Evolutionary conservation across 495 filamentous ascomycete species (phyloP), one percentile per base, ranked within the genome.

Genomic region (Podospora fimiseda): DNA sequence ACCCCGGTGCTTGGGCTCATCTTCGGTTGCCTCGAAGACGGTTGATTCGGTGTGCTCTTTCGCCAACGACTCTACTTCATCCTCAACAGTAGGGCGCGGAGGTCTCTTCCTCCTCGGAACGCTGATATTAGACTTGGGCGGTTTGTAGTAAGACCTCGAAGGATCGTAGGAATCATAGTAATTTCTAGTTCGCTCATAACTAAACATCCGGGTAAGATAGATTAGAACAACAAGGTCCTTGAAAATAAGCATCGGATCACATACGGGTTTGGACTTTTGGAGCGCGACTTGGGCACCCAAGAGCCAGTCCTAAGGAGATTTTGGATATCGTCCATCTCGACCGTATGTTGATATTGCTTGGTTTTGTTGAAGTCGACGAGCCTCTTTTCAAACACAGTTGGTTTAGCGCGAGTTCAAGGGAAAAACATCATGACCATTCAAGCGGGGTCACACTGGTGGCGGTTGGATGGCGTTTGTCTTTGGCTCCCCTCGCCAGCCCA

Each of bases 81-180:
- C 74, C 56, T 77, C 74, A 15, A 76, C 73, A 18, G 42, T 63
- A 9, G 74, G 71, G 8, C 67, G 64, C 7, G 73, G 74, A 14
- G 72, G 68, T 27, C 48, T 56, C 51, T 49, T 57, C 36, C 9
- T 38, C 15, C 52, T 56, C 7, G 61, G 41, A 14, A 57, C 46
- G 14, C 55, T 27, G 8, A 55, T 56, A 43, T 56, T 56, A 16
- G 60, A 21, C 44, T 39, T 54, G 9, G 54, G 58, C 9, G 50
- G 47, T 20, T 44, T 20, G 42, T 44, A 21, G 42, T 42, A 42
- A 18, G 39, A 23, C 20, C 13, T 47, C 21, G 41, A 6, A 0
- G 33, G 20, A 18, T 58, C 56, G 42, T 58, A 46, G n/a, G 46
- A 3, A 9, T 43, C 2, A 6, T 24, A n/a, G 5, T n/a, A 21